Conservation (phyloP, 371 early-diverging fungal genomes). For the Cokeromyces recurvatus region DNA sequence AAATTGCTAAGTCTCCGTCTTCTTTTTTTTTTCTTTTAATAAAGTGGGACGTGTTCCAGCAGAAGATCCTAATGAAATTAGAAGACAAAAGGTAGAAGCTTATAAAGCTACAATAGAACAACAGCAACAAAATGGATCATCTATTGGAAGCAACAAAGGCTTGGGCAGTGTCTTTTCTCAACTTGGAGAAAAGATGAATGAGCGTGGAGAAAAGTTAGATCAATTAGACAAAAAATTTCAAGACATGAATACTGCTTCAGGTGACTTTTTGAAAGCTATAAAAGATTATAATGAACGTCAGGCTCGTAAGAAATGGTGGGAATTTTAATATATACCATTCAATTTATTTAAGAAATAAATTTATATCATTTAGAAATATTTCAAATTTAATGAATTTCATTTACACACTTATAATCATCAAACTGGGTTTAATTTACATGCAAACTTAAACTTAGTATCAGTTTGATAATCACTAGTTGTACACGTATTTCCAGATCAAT, state of each 20-base stretch:
- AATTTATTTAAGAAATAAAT: too few relatives aligned
- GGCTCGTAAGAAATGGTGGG: slow-evolving; percentile 54
- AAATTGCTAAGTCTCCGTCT: too few relatives aligned
- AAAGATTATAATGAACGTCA: slow-evolving; percentile 53
- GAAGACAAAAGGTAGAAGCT: slow-evolving; percentile 13
- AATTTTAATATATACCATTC: slow-evolving; percentile 25
- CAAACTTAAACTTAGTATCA: too few relatives aligned
- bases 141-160: not conserved
- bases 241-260: slow-evolving; percentile 50
- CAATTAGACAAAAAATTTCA: slow-evolving; percentile 45
- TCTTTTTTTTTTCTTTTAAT: not conserved
- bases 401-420: too few relatives aligned
- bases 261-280: slow-evolving; percentile 49
- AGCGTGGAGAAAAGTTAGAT: slow-evolving; percentile 50
- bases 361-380: too few relatives aligned
- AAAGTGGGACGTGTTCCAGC: slow-evolving; percentile 17
- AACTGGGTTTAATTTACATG: too few relatives aligned
- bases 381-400: too few relatives aligned
- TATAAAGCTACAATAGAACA: slow-evolving; percentile 8
- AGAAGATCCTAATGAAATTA: slow-evolving; percentile 12
- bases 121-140: not conserved
- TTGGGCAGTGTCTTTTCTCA: slow-evolving; percentile 42
- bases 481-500: too few relatives aligned
- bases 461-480: too few relatives aligned
- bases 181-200: slow-evolving; percentile 46